phyloP scores from a whole-genome alignment of 2,329 filamentous ascomycete species.

The Leptodontidium sp. region DNA sequence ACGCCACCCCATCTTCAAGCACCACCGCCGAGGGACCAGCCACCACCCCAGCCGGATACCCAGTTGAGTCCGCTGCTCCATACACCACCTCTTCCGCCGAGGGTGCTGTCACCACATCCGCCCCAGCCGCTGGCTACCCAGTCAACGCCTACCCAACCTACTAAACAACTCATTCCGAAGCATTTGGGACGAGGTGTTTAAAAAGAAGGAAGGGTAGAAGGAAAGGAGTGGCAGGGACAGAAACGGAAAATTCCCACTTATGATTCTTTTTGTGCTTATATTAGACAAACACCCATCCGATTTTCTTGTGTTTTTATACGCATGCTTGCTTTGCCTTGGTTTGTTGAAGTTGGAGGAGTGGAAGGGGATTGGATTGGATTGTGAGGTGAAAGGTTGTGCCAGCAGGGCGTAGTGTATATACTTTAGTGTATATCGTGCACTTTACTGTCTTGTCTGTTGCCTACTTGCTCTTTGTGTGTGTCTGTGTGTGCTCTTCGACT shows the following conservation, averaged over 20 bases:
- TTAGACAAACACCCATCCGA: neutral
- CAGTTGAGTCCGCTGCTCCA: neutral
- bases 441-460: conserved; percentile 6
- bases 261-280: conserved; percentile 10
- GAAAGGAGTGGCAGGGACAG: neutral
- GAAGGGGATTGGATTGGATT: neutral
- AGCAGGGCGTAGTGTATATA: conserved; percentile 18
- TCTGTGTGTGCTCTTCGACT: neutral
- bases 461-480: conserved; percentile 19
- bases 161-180: neutral
- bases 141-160: conserved; percentile 9
- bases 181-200: conserved; percentile 1
- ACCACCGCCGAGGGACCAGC: neutral
- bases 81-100: neutral
- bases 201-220: neutral
- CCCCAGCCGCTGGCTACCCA: neutral
- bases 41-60: neutral
- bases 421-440: conserved; percentile 12
- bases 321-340: neutral
- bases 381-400: neutral
- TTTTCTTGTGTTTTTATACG: conserved; percentile 15
- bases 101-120: neutral
- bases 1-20: neutral
- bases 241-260: neutral
- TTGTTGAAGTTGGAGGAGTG: conserved; percentile 1